Conservation (phyloP, 108 stramenopile genomes). For the Discostella pseudostelligera region DNA sequence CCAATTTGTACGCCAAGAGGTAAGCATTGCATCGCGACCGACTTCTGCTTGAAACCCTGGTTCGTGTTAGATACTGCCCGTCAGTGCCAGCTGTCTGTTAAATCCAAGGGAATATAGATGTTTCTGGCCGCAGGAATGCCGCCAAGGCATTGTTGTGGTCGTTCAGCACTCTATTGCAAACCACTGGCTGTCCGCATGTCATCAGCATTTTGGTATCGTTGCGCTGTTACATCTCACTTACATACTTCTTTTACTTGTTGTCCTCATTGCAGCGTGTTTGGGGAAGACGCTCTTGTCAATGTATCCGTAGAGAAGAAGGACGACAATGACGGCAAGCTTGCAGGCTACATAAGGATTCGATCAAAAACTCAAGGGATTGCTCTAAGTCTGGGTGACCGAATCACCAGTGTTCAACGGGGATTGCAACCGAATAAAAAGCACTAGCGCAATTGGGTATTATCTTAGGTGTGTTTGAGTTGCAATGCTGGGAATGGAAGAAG, state of each 20-base stretch:
- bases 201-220: slow-evolving; percentile 53
- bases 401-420: slow-evolving; percentile 94
- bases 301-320: slow-evolving; percentile 98
- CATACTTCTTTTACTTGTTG: slow-evolving; percentile 17
- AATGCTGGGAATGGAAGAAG: too few relatives aligned
- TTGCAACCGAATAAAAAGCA: slow-evolving; percentile 32
- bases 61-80: slow-evolving; percentile 83
- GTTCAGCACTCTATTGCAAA: slow-evolving; percentile 55
- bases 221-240: slow-evolving; percentile 57
- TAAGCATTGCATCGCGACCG: slow-evolving; percentile 36
- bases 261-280: slow-evolving; percentile 82
- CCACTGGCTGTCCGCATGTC: slow-evolving; percentile 28
- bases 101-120: slow-evolving; percentile 52
- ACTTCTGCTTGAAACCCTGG: slow-evolving; percentile 48
- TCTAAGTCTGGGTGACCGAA: slow-evolving; percentile 97
- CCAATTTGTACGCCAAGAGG: slow-evolving; percentile 97
- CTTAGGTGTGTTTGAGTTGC: background rate
- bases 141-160: slow-evolving; percentile 68
- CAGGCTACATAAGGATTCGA: slow-evolving; percentile 98
- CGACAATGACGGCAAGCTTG: slow-evolving; percentile 94
- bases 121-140: slow-evolving; percentile 48
- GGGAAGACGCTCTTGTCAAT: slow-evolving; percentile 99
- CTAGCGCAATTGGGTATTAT: slow-evolving; percentile 7
- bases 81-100: slow-evolving; percentile 71
- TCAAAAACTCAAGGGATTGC: slow-evolving; percentile 99